Evolutionary conservation across 2,329 filamentous ascomycete species (phyloP).

Genomic region (Clonostachys byssicola): DNA sequence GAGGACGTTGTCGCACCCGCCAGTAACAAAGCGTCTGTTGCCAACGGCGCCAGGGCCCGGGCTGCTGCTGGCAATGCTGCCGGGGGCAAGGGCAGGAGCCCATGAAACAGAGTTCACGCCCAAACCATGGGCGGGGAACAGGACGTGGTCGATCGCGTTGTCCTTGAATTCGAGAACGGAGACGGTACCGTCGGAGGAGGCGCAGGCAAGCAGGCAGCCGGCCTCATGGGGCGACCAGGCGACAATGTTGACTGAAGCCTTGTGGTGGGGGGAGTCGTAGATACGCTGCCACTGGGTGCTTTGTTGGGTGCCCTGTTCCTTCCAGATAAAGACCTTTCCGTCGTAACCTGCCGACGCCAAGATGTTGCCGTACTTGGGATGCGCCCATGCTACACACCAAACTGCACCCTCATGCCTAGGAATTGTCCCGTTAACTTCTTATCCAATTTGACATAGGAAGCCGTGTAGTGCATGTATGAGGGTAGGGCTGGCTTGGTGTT

Average conservation of each 20-base stretch:
- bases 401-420: conserved; percentile 90
- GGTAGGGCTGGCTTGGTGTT: not conserved
- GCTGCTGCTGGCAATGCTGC: conserved; percentile 75
- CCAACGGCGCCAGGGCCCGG: conserved; percentile 53
- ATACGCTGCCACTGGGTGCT: conserved; percentile 74
- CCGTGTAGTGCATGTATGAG: not conserved
- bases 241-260: conserved; percentile 93
- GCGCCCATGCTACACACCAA: conserved; percentile 97
- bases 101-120: conserved; percentile 96
- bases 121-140: conserved; percentile 87
- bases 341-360: conserved; percentile 94
- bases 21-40: conserved; percentile 85
- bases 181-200: conserved; percentile 89
- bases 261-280: conserved; percentile 91
- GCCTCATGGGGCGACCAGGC: conserved; percentile 97
- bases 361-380: conserved; percentile 98
- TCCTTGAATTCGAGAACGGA: conserved; percentile 96
- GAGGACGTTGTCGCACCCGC: conserved; percentile 87
- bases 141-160: conserved; percentile 84
- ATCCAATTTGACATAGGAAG: not conserved
- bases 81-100: conserved; percentile 82
- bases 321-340: conserved; percentile 98
- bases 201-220: conserved; percentile 90
- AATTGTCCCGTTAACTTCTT: conserved; percentile 6
- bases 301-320: conserved; percentile 61